Evolutionary conservation across 1,284 basidiomycete species (phyloP), one percentile per base, ranked within the genome.

Genomic region (Trichosporon coremiiforme): DNA sequence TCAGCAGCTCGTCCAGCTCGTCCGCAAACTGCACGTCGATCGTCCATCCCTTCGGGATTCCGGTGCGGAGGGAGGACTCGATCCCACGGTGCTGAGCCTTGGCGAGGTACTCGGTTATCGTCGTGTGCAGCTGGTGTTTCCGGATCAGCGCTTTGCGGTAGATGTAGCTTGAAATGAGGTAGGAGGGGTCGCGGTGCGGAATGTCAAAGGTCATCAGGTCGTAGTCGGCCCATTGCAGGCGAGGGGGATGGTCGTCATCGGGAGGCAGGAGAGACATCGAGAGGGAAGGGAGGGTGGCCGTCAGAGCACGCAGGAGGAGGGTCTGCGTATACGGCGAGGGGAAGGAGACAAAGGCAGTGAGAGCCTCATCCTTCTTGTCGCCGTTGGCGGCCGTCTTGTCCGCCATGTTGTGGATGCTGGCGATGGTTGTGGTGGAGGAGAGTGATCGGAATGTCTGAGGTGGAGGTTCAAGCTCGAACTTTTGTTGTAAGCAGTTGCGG

Each of bases 101-200:
- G 62, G 86, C 88, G 66, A 90, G 78, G 81, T 93, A 94, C 41
- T 89, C 87, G 22, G 88, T 88, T 20, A 96, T 87, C 62, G 89
- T 90, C 45, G 89, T 87, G 29, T 95, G 90, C 2, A 99, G 87
- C 80, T 91, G 95, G 79, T 98, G 95, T 82, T 99, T 99, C 69
- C 97, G 88, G 75, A 98, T 99, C 60, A 99, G 87, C 31, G 91
- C 91, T 81, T 98, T 96, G 67, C 95, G 89, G 79, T 97, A 95
- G 15, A 90, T 90, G 79, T 96, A 97, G 62, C 90, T 91, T 8
- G 92, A 95, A 0, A 93, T 89, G 41, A 95, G 87, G 41, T 91
- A 87, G 0, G 70, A 68, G 2, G 78, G 75, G 67, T 79, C 70
- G 15, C 74, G 47, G 63, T 82, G 87, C 9, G 90, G 90, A 45